Conservation (phyloP, 441 rosid genomes). For the Heliophila coronopifolia region DNA sequence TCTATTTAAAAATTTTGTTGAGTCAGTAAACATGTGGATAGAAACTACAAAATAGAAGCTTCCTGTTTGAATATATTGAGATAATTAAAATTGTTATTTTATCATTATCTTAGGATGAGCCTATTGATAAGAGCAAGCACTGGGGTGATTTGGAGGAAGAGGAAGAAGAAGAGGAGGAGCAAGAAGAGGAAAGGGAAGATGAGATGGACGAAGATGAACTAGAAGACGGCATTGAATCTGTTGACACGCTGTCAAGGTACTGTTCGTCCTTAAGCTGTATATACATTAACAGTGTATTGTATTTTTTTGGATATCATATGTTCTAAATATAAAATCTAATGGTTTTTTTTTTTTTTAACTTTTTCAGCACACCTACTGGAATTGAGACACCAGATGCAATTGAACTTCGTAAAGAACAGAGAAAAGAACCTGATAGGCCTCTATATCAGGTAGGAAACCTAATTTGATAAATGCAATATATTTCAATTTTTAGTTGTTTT, state of each 20-base stretch:
- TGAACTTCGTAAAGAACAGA: constrained; percentile 88
- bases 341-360: background rate
- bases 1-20: background rate
- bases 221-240: constrained; percentile 85
- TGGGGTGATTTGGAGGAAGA: constrained; percentile 99
- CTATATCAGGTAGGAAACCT: constrained; percentile 68
- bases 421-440: constrained; percentile 90
- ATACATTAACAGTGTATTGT: background rate
- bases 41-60: background rate
- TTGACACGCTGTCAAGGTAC: constrained; percentile 75
- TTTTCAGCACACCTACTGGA: constrained; percentile 88
- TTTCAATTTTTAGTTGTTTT: too few relatives aligned
- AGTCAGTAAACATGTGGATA: too few relatives aligned
- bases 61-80: background rate
- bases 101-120: constrained; percentile 63
- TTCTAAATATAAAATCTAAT: background rate
- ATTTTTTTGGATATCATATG: background rate
- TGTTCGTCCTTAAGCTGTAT: background rate
- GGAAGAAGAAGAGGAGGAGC: constrained; percentile 79
- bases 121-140: constrained; percentile 89
- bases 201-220: constrained; percentile 79
- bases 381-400: constrained; percentile 96
- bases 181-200: constrained; percentile 57
- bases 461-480: background rate
- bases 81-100: background rate